These are phyloP conservation scores for Bassia scoparia DNA, from an alignment of 148 eudicot genomes.

Conservation along the genomic window DNA sequence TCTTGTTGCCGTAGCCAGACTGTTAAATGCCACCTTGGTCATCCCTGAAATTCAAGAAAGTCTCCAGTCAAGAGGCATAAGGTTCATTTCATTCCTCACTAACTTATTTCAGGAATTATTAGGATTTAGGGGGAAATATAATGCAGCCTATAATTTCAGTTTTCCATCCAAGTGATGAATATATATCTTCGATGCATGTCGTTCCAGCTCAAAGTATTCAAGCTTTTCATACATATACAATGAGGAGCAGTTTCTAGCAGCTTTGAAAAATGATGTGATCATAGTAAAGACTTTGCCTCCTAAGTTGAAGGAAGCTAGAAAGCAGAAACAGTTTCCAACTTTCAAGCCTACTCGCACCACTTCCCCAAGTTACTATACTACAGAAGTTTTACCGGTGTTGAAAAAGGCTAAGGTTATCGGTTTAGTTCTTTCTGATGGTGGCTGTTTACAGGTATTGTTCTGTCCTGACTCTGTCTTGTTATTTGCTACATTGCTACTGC, in stretches of 20 bases:
- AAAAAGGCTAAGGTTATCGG: constrained; percentile 75
- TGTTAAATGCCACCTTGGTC: constrained; percentile 92
- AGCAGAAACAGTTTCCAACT: constrained; percentile 54
- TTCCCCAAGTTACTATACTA: constrained; percentile 58
- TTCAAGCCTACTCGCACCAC: constrained; percentile 69
- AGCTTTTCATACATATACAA: constrained; percentile 87
- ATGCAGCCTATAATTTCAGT: constrained; percentile 8
- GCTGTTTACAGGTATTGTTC: constrained; percentile 75
- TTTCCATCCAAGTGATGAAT: constrained; percentile 19
- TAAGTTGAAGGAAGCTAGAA: constrained; percentile 63
- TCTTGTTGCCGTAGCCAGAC: constrained; percentile 82
- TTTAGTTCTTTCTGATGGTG: constrained; percentile 72
- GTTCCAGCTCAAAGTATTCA: constrained; percentile 71
- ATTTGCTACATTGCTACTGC: constrained; percentile 6
- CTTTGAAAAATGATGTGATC: constrained; percentile 67
- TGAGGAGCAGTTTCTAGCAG: constrained; percentile 74
- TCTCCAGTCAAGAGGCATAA: constrained; percentile 70
- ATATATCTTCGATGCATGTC: constrained; percentile 18
- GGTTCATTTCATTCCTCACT: constrained; percentile 38
- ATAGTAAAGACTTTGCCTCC: constrained; percentile 70
- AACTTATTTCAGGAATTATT: constrained; percentile 14
- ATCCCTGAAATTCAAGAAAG: constrained; percentile 94
- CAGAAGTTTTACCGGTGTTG: constrained; percentile 68
- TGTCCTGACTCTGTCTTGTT: not conserved
- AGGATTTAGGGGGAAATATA: constrained; percentile 2